Percentiles rank a stretch among this genome's conserved stretches.
phyloP scores from a whole-genome alignment of 2,329 filamentous ascomycete species.

The Trichoderma atrobrunneum region DNA sequence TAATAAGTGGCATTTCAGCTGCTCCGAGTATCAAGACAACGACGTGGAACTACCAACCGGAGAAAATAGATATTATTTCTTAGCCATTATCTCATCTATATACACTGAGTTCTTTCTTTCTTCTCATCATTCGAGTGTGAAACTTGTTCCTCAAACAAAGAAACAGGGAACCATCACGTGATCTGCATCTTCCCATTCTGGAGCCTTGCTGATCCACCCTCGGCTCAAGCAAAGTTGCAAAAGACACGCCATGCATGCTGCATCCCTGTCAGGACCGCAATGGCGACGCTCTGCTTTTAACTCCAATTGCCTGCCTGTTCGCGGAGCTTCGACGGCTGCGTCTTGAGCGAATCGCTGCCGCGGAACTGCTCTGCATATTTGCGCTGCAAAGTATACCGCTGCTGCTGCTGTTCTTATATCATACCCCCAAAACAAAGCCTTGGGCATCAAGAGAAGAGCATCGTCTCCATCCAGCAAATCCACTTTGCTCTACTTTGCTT shows the following conservation, averaged over 20 bases:
- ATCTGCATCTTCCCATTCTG: neutral
- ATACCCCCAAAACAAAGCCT: neutral
- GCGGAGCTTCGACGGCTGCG: neutral
- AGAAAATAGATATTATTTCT: neutral
- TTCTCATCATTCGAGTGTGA: neutral
- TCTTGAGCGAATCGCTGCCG: neutral
- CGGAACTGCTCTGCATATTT: neutral
- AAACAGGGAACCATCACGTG: neutral
- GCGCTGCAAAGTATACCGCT: neutral
- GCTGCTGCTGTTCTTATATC: neutral
- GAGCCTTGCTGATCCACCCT: neutral
- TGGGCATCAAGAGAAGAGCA: neutral
- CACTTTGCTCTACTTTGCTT: neutral
- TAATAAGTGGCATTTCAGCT: neutral
- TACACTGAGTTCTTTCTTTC: fast-evolving
- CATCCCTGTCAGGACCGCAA: slow-evolving; percentile 11
- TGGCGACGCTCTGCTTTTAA: neutral
- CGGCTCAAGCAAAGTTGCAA: neutral
- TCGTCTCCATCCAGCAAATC: neutral
- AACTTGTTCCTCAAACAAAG: neutral
- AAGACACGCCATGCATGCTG: slow-evolving; percentile 13
- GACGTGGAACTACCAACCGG: neutral
- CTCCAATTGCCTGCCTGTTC: neutral
- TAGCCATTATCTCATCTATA: no score
- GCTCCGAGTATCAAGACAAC: neutral